Conservation (phyloP, 495 filamentous ascomycete species). For the Talaromyces borbonicus region DNA sequence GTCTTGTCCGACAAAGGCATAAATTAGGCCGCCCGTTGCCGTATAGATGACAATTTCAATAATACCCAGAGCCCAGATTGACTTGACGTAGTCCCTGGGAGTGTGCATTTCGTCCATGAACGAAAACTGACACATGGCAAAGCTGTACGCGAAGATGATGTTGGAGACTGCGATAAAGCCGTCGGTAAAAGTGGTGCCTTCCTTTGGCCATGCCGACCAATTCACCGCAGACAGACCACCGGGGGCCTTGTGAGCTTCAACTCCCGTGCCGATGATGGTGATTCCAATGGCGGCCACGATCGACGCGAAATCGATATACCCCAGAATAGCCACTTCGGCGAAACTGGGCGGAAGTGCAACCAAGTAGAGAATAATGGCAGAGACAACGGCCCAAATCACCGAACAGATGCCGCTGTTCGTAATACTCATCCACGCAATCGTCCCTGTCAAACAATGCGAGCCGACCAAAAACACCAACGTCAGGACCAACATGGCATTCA, state of each 20-base stretch:
- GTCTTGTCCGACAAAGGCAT: slow-evolving; percentile 53
- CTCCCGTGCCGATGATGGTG: slow-evolving; percentile 53
- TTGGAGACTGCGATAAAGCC: slow-evolving; percentile 55
- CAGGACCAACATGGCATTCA: slow-evolving; percentile 47
- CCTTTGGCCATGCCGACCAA: slow-evolving; percentile 31
- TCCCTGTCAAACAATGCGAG: slow-evolving; percentile 60
- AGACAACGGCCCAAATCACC: slow-evolving; percentile 51
- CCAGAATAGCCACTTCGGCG: slow-evolving; percentile 44
- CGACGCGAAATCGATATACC: slow-evolving; percentile 52
- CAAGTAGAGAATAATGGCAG: slow-evolving; percentile 48
- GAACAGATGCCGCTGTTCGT: slow-evolving; percentile 52
- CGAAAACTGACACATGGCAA: slow-evolving; percentile 57
- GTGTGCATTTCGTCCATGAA: slow-evolving; percentile 70
- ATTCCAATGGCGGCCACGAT: slow-evolving; percentile 55
- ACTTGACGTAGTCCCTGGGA: slow-evolving; percentile 51
- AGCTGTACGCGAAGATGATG: slow-evolving; percentile 58
- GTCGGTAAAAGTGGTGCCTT: slow-evolving; percentile 22
- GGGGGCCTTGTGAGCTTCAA: slow-evolving; percentile 25
- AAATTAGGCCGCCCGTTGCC: slow-evolving; percentile 54
- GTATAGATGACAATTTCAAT: slow-evolving; percentile 59
- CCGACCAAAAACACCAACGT: slow-evolving; percentile 60
- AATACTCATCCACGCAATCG: slow-evolving; percentile 55
- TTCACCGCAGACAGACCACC: slow-evolving; percentile 22
- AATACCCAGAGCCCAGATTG: slow-evolving; percentile 47
- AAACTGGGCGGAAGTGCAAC: slow-evolving; percentile 49